Evolutionary conservation across 305 asterid species (phyloP).

Genomic region (Solanum chacoense): DNA sequence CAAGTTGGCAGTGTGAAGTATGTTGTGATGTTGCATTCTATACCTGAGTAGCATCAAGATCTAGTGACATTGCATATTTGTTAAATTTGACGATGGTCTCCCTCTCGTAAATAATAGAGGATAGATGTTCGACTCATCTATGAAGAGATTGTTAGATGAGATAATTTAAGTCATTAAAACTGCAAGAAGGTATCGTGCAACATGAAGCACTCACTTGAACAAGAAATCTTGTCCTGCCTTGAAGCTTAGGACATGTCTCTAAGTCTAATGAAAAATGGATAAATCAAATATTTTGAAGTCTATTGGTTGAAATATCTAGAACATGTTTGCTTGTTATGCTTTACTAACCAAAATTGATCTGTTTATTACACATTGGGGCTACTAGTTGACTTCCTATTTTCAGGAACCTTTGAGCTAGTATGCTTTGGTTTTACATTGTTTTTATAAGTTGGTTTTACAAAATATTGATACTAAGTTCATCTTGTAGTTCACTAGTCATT

Average conservation of each 20-base stretch:
- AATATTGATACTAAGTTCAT: neutral
- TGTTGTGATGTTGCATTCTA: neutral
- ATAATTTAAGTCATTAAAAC: neutral
- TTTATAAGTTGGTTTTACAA: neutral
- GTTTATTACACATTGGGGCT: neutral
- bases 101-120: neutral
- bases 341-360: neutral
- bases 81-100: neutral
- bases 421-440: neutral
- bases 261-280: neutral
- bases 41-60: neutral
- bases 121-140: neutral
- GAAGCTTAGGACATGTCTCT: neutral
- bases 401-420: neutral
- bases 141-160: neutral
- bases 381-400: neutral
- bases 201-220: neutral
- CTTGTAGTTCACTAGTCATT: neutral
- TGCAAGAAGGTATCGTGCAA: neutral
- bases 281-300: neutral
- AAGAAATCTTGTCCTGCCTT: neutral
- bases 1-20: neutral
- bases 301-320: neutral
- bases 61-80: neutral
- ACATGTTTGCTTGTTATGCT: neutral